Evolutionary conservation across 2,329 filamentous ascomycete species (phyloP).

Genomic region (Trichoderma endophyticum): DNA sequence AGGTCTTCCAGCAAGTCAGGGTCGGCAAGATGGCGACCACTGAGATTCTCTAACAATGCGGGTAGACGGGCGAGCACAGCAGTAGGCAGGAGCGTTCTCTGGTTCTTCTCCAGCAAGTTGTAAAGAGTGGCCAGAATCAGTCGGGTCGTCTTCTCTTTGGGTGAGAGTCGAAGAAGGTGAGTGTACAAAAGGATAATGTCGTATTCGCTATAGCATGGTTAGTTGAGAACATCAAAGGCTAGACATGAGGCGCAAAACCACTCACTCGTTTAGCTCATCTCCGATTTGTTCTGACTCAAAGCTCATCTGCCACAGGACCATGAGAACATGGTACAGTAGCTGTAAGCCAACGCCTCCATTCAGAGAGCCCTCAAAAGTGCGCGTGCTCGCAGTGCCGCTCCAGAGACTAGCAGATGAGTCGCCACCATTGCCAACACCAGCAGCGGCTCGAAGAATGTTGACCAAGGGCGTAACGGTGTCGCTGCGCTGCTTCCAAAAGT

Average conservation of each 20-base stretch:
- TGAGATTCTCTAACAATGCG: constrained; percentile 60
- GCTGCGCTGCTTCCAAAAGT: constrained; percentile 88
- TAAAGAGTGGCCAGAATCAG: constrained; percentile 84
- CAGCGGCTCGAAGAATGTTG: constrained; percentile 76
- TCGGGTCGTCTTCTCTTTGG: constrained; percentile 96
- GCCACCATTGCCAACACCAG: constrained; percentile 65
- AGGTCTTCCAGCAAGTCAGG: constrained; percentile 63
- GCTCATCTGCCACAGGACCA: constrained; percentile 94
- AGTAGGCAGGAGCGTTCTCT: constrained; percentile 72
- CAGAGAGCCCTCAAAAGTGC: constrained; percentile 60
- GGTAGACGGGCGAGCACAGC: constrained; percentile 84
- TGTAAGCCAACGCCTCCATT: constrained; percentile 88
- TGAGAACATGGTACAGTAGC: constrained; percentile 86
- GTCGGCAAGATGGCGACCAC: constrained; percentile 60
- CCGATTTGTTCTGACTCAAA: constrained; percentile 78
- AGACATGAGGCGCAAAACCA: constrained; percentile 13
- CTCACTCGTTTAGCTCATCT: constrained; percentile 80
- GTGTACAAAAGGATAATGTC: constrained; percentile 89
- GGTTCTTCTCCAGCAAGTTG: constrained; percentile 73
- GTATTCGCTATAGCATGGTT: constrained; percentile 65
- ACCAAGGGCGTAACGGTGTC: constrained; percentile 82
- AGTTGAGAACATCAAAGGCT: constrained; percentile 14
- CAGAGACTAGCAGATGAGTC: constrained; percentile 60
- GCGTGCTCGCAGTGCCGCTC: constrained; percentile 50
- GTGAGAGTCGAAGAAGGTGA: constrained; percentile 86